Base-by-base conservation (phyloP, 805 yeast species). In the Wickerhamomyces chaumierensis region DNA sequence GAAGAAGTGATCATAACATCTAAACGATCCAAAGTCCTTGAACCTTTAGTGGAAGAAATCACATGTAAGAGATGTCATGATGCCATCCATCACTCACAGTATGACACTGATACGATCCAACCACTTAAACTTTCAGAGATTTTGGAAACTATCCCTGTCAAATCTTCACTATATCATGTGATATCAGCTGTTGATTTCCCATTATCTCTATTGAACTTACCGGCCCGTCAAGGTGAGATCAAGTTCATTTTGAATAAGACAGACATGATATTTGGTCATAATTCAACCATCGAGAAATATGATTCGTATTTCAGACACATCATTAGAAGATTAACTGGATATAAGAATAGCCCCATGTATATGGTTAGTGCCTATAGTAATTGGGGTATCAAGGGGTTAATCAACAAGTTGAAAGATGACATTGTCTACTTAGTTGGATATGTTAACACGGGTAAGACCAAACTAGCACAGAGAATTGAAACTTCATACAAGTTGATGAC, bases 171-270 rank as follows among this genome's bases (percentile, higher is more conserved):
- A 1, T 68, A 79, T 3, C 78, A 81, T 50, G 74, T 82, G 2
- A 62, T 80, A 9, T 78, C 81, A 28, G 75, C 81, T 1, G 55
- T 69, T 13, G 94, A 84, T 46, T 83, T 84, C 51, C 95, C 96
- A 1, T 59, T 80, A 32, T 52, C 56, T 1, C 33, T 53, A 12
- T 51, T 53, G 4, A 41, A 49, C 9, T 31, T 47, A 18, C 19
- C 31, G 20, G 44, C 52, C 2, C 42, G 56, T 18, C 48, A 53
- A 9, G 31, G 31, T 28, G 42, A 48, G 11, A 56, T 55, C 4
- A 37, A 53, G 1, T 59, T 55, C 42, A 60, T 61, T 7, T 44
- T 68, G 43, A 65, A 61, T 37, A 61, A 69, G 38, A 43, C 61
- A 5, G 81, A 75, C 46, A 50, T 71, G 36, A 40, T 73, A 2